Evolutionary conservation across 441 rosid species (phyloP), one percentile per base, ranked within the genome.

Genomic region (Populus hybrid): DNA sequence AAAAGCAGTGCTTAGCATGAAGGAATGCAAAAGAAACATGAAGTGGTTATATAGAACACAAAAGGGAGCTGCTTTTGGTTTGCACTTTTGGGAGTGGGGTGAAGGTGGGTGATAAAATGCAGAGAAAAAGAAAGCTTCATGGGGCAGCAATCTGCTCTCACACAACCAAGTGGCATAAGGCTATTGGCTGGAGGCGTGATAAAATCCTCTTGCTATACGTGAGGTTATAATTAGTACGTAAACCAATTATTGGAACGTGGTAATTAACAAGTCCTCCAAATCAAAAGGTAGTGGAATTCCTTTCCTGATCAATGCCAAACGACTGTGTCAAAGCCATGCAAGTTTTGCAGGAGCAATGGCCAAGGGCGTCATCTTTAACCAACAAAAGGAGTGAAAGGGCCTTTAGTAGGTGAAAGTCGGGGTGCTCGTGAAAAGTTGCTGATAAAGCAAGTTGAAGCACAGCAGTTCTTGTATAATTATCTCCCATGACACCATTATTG

Each of bases 51-150:
- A 75, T 64, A 71, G 35, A 70, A 66, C 32, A 30, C 32, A 30
- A 30, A 30, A 30, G 32, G 32, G 32, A 30, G 32, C 32, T 30
- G 36, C 21, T 67, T 80, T 76, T 59, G 66, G 18, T 61, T 12
- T 67, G 35, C 64, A 7, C 77, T 80, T 69, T 69, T 24, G 75
- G 66, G 66, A 72, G 79, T 72, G 76, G 79, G 71, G 40, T 73
- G 76, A 59, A 14, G 21, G 76, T 75, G 79, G 79, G 32, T 24
- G 18, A 8, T 16, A 30, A 67, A 36, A 26, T n/a, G 65, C 40
- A 38, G 35, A 28, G 16, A 28, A 30, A 68, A 4, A 42, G 76
- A 26, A 80, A 76, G 64, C 79, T 80, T 76, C 34, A 32, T 3
- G 32, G 53, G 7, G 67, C 59, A 71, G 79, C 75, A 72, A 76